phyloP scores from a whole-genome alignment of 768 basidiomycete genomes.

The Cystobasidium ongulense region DNA sequence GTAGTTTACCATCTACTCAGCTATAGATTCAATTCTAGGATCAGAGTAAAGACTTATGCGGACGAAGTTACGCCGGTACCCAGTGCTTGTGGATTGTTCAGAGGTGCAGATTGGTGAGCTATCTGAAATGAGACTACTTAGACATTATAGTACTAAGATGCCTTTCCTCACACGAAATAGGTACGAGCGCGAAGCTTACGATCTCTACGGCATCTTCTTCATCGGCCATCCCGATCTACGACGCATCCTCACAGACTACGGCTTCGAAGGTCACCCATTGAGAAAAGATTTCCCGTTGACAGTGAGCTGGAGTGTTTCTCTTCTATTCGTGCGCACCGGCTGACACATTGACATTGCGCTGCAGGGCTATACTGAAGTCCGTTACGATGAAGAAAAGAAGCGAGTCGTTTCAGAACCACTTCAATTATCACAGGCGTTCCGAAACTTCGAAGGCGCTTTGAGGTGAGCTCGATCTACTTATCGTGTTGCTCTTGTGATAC shows the following conservation, averaged over 20 bases:
- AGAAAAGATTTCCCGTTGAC: slow-evolving; percentile 98
- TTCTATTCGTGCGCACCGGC: neutral
- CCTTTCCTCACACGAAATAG: too few relatives aligned
- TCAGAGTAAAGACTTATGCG: slow-evolving; percentile 95
- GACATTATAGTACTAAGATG: too few relatives aligned
- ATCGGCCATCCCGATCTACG: slow-evolving; percentile 94
- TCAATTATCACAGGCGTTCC: slow-evolving; percentile 95
- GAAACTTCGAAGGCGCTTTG: slow-evolving; percentile 69
- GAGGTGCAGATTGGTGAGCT: slow-evolving; percentile 89
- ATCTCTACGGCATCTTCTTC: slow-evolving; percentile 95
- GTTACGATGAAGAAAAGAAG: slow-evolving; percentile 68
- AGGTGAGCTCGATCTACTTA: too few relatives aligned
- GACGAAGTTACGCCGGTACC: slow-evolving; percentile 87
- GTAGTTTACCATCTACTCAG: slow-evolving; percentile 92
- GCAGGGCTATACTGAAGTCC: slow-evolving; percentile 95
- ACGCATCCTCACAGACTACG: slow-evolving; percentile 96
- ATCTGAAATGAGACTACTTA: too few relatives aligned
- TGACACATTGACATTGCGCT: neutral
- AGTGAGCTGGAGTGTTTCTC: slow-evolving; percentile 49
- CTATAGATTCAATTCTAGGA: slow-evolving; percentile 65
- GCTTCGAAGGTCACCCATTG: slow-evolving; percentile 92
- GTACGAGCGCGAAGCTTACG: slow-evolving; percentile 98
- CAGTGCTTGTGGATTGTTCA: slow-evolving; percentile 66
- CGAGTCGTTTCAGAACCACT: slow-evolving; percentile 60
- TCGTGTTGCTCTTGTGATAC: too few relatives aligned